A percentile compares a stretch with the other conserved stretches of the same genome.
Conservation (phyloP, 768 basidiomycete genomes). For the Neoboletus magnificus region DNA sequence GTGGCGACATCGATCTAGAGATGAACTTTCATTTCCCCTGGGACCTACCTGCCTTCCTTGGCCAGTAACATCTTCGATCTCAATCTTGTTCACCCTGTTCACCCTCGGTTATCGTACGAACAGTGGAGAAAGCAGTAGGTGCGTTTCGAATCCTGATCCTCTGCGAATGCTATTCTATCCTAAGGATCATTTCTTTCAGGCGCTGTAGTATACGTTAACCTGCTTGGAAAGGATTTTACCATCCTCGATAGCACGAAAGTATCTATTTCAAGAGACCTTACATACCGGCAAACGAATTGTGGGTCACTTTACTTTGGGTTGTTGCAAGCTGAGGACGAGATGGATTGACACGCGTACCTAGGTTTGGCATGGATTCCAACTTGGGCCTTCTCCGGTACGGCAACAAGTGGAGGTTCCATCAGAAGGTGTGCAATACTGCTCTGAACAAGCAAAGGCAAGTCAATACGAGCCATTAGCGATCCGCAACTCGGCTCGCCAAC, state of each 20-base stretch:
- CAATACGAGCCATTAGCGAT: slow-evolving; percentile 17
- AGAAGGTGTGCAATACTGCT: slow-evolving; percentile 22
- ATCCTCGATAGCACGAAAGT: slow-evolving; percentile 22
- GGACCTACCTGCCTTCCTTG: slow-evolving; percentile 48
- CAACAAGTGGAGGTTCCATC: slow-evolving; percentile 28
- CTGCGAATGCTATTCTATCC: too few species aligned
- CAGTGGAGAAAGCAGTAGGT: slow-evolving; percentile 36
- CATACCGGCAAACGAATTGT: slow-evolving; percentile 22
- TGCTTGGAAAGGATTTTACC: slow-evolving; percentile 28
- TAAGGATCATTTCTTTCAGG: slow-evolving; percentile 8
- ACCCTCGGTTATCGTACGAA: slow-evolving; percentile 34
- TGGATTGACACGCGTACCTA: not conserved
- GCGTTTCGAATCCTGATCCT: not conserved
- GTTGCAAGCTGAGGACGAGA: not conserved
- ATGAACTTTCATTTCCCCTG: slow-evolving; percentile 39
- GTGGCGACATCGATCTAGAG: slow-evolving; percentile 10
- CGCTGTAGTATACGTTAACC: slow-evolving; percentile 23
- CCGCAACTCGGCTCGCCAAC: slow-evolving; percentile 18
- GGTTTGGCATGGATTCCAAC: slow-evolving; percentile 33
- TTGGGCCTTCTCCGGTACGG: slow-evolving; percentile 30
- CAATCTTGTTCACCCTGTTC: slow-evolving; percentile 9
- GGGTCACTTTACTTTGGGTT: not conserved
- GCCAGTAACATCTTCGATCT: slow-evolving; percentile 24
- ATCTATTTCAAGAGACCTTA: slow-evolving; percentile 28
- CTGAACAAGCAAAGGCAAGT: slow-evolving; percentile 16